Percentiles rank a stretch among this genome's conserved stretches.
Conservation (phyloP, 768 basidiomycete genomes). For the Trametes gibbosa region DNA sequence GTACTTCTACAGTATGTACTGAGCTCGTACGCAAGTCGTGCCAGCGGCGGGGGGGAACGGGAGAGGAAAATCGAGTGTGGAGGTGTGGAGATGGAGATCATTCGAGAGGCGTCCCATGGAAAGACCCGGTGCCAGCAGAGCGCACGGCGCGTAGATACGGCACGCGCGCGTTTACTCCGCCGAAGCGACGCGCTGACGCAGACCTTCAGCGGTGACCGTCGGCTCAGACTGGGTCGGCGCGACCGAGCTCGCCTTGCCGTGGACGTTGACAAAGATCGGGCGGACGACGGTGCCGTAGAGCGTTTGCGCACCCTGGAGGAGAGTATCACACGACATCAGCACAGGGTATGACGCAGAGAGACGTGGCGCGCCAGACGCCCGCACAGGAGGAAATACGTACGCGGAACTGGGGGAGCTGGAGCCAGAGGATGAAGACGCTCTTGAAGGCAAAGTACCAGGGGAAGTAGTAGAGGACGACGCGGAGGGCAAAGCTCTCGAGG, state of each 20-base stretch:
- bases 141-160: not conserved
- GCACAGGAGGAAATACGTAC: slow-evolving; percentile 45
- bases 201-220: slow-evolving; percentile 48
- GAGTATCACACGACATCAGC: not conserved
- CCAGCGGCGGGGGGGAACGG: not conserved
- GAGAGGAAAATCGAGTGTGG: not conserved
- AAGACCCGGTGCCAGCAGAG: slow-evolving; percentile 2
- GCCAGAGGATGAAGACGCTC: slow-evolving; percentile 87
- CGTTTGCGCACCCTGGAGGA: slow-evolving; percentile 75
- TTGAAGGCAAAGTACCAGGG: slow-evolving; percentile 96
- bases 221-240: slow-evolving; percentile 43
- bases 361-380: not conserved
- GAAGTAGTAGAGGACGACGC: slow-evolving; percentile 84
- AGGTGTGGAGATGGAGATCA: no score
- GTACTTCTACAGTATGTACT: not conserved
- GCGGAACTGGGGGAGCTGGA: slow-evolving; percentile 82
- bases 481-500: slow-evolving; percentile 80
- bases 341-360: slow-evolving; percentile 13
- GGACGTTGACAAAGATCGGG: slow-evolving; percentile 71
- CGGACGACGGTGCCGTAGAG: slow-evolving; percentile 76
- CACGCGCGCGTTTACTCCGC: slow-evolving; percentile 24
- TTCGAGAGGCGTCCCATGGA: not conserved
- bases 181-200: slow-evolving; percentile 44
- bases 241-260: slow-evolving; percentile 26
- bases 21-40: slow-evolving; percentile 4